phyloP scores from a whole-genome alignment of 441 rosid genomes.

The Pelargonium hybrid region DNA sequence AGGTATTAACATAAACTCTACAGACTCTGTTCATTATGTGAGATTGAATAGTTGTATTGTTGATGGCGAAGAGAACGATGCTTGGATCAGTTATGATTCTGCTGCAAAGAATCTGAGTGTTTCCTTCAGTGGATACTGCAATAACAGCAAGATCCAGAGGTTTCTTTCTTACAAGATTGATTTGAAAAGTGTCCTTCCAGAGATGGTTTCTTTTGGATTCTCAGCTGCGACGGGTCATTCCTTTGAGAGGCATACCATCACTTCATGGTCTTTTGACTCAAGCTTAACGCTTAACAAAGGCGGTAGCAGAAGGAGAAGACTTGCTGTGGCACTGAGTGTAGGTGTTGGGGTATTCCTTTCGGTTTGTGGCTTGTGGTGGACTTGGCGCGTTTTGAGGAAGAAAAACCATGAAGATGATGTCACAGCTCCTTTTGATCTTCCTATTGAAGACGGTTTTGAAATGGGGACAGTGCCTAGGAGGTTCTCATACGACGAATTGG shows the following conservation, averaged over 20 bases:
- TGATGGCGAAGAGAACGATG: slow-evolving; percentile 22
- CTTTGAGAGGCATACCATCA: slow-evolving; percentile 18
- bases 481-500: slow-evolving; percentile 30
- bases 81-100: slow-evolving; percentile 24
- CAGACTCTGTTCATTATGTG: slow-evolving; percentile 16
- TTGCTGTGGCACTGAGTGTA: background rate
- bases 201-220: slow-evolving; percentile 31
- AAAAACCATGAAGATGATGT: background rate
- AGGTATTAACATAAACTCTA: slow-evolving; percentile 31
- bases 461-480: slow-evolving; percentile 45
- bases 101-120: slow-evolving; percentile 22
- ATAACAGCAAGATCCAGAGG: slow-evolving; percentile 21
- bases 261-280: slow-evolving; percentile 33
- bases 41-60: slow-evolving; percentile 26
- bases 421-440: slow-evolving; percentile 11
- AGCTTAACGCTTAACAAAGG: slow-evolving; percentile 16
- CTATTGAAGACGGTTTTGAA: slow-evolving; percentile 33
- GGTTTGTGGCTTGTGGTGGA: background rate
- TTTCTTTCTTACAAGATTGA: slow-evolving; percentile 23
- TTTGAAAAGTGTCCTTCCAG: slow-evolving; percentile 25
- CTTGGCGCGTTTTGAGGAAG: slow-evolving; percentile 6
- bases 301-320: background rate
- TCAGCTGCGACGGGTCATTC: slow-evolving; percentile 18
- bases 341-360: slow-evolving; percentile 5
- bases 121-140: slow-evolving; percentile 20